Evolutionary conservation across 192 early-diverging fungal genomes (phyloP).

Genomic region (Backusella australiensis): DNA sequence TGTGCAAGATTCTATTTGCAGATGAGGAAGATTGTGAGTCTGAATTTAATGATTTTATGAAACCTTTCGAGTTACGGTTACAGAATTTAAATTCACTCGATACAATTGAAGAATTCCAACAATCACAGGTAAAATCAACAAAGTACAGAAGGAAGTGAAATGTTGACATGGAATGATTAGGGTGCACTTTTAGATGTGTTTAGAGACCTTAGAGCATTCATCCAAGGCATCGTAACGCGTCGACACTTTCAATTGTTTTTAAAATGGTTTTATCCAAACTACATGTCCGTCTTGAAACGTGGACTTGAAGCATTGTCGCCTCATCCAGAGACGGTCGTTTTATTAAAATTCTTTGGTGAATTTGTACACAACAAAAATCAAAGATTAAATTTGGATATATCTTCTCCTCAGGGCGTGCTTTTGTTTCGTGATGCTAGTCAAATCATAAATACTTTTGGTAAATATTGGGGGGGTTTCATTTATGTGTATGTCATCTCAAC

Average conservation of each 20-base stretch:
- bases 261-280: conserved; percentile 82
- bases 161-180: conserved; percentile 22
- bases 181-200: conserved; percentile 60
- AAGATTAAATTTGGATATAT: conserved; percentile 78
- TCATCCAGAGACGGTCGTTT: conserved; percentile 63
- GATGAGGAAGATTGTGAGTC: conserved; percentile 57
- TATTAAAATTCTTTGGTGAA: conserved; percentile 78
- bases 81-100: conserved; percentile 49
- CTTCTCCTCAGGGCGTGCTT: conserved; percentile 82
- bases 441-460: conserved; percentile 59
- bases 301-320: conserved; percentile 63
- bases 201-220: conserved; percentile 74
- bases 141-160: no score
- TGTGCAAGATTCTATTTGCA: conserved; percentile 74
- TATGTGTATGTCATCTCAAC: neutral
- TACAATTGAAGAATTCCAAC: conserved; percentile 53
- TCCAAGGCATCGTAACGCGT: conserved; percentile 59
- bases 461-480: neutral
- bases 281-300: conserved; percentile 59
- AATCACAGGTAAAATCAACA: conserved; percentile 36
- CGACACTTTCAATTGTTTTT: conserved; percentile 68
- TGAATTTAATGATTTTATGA: conserved; percentile 67
- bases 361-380: conserved; percentile 78
- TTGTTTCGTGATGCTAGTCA: conserved; percentile 84
- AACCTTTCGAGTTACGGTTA: conserved; percentile 59